Evolutionary conservation across 306 rosid species (phyloP), one percentile per base, ranked within the genome.

Genomic region (Canavalia ensiformis): DNA sequence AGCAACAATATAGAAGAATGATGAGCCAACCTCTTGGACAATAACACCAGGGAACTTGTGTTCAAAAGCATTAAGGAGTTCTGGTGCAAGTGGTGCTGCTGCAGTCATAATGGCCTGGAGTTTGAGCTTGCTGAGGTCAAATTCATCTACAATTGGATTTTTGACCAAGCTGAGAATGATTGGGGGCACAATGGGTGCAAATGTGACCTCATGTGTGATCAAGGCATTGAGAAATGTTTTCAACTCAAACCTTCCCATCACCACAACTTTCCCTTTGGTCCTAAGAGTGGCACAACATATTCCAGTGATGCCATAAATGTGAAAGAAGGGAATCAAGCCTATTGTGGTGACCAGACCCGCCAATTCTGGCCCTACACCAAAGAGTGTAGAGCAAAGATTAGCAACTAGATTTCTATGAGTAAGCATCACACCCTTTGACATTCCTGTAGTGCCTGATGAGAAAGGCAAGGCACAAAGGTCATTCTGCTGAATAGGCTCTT

Each of bases 21-120:
- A 7, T 29, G 41, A 25, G 5, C 73, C 28, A 41, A 94, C 97
- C 92, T 95, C 97, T 78, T 91, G 92, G 68, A 93, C 97, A 54
- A 84, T 66, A 64, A 95, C 94, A 1, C 90, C 85, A 2, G 99
- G 97, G 75, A 95, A 95, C 84, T 95, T 95, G 31, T 76, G 88
- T 67, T 95, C 91, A 7, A 95, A 95, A 52, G 94, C 82, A 10
- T 67, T 75, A 51, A 88, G 95, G 28, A 93, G 62, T 39, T 93
- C 98, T 0, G 99, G 99, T 42, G 99, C 97, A 47, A 95, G 94
- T 7, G 98, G 97, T 45, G 99, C 98, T 0, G 99, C 97, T 6
- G 98, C 99, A 56, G 97, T 91, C 90, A 95, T 90, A 54, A 93
- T 55, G 1, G 99, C 94, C 60, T 86, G 97, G 30, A 93, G 98